Evolutionary conservation across 441 rosid genomes (phyloP).

Genomic region (Flueggea neowawraea): DNA sequence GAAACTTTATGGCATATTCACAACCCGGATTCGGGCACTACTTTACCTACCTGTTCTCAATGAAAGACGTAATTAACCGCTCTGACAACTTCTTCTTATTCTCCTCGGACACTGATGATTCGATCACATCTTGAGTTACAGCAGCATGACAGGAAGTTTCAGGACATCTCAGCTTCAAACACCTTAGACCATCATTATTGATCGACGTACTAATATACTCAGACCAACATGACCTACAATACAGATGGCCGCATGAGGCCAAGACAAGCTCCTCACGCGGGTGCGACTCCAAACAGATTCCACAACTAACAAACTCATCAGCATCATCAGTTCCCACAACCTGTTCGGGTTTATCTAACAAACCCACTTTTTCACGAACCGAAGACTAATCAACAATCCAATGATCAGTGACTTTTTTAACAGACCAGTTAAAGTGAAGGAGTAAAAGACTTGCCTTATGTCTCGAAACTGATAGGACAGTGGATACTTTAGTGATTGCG

Average conservation of each 20-base stretch:
- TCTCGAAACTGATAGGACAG: constrained; percentile 23
- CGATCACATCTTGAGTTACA: constrained; percentile 46
- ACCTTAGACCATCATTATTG: constrained; percentile 53
- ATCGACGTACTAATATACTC: constrained; percentile 52
- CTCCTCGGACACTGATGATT: constrained; percentile 30
- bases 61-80: constrained; percentile 50
- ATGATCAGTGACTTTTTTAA: too few species aligned
- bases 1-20: constrained; percentile 45
- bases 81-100: constrained; percentile 44
- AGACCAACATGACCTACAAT: constrained; percentile 35
- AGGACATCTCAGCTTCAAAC: constrained; percentile 65
- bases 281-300: constrained; percentile 40
- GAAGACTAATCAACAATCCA: too few species aligned
- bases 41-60: constrained; percentile 51
- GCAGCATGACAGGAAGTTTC: constrained; percentile 58
- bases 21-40: constrained; percentile 75
- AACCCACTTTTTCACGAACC: too few species aligned
- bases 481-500: too few species aligned
- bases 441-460: constrained; percentile 8
- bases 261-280: constrained; percentile 13
- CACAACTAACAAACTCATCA: constrained; percentile 18
- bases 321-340: background rate
- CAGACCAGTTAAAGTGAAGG: too few species aligned
- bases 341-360: too few species aligned
- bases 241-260: constrained; percentile 44